phyloP scores from a whole-genome alignment of 805 yeast genomes.

The Metschnikowia arizonensis region DNA sequence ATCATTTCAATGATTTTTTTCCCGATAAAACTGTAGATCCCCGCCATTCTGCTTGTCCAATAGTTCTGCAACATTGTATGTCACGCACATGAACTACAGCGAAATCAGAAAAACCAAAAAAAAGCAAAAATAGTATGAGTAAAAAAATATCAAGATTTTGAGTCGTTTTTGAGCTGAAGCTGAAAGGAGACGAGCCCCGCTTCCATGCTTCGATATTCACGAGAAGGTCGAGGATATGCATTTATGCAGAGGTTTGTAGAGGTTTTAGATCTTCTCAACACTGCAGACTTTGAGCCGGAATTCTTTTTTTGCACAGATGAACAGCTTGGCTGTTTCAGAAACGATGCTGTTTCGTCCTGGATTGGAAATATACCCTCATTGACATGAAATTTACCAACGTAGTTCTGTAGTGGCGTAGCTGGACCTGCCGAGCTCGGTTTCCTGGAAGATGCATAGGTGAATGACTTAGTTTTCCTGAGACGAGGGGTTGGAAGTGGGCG shows the following conservation, averaged over 20 bases:
- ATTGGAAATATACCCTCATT: slow-evolving; percentile 14
- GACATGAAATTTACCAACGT: slow-evolving; percentile 16
- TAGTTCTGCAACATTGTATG: neutral
- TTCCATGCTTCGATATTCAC: slow-evolving; percentile 23
- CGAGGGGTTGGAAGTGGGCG: neutral
- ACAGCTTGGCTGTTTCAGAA: slow-evolving; percentile 12
- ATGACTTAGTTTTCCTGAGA: slow-evolving; percentile 9
- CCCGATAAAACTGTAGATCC: neutral
- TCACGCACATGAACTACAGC: neutral
- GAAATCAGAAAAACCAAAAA: neutral
- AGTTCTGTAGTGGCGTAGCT: slow-evolving; percentile 15
- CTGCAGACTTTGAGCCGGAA: slow-evolving; percentile 7
- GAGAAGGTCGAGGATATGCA: slow-evolving; percentile 5
- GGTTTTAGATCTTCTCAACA: slow-evolving; percentile 11
- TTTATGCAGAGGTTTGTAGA: slow-evolving; percentile 10
- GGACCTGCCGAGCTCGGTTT: slow-evolving; percentile 7
- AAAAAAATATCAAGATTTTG: neutral
- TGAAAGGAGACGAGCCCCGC: slow-evolving; percentile 29
- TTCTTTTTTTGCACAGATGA: slow-evolving; percentile 9
- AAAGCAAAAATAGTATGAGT: neutral
- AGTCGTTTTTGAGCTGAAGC: slow-evolving; percentile 13
- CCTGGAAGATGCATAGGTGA: slow-evolving; percentile 5
- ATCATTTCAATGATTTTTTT: neutral
- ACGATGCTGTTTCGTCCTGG: slow-evolving; percentile 16
- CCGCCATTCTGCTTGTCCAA: neutral